Evolutionary conservation across 2,329 filamentous ascomycete genomes (phyloP), one percentile per base, ranked within the genome.

Genomic region (Microdochium nivale): DNA sequence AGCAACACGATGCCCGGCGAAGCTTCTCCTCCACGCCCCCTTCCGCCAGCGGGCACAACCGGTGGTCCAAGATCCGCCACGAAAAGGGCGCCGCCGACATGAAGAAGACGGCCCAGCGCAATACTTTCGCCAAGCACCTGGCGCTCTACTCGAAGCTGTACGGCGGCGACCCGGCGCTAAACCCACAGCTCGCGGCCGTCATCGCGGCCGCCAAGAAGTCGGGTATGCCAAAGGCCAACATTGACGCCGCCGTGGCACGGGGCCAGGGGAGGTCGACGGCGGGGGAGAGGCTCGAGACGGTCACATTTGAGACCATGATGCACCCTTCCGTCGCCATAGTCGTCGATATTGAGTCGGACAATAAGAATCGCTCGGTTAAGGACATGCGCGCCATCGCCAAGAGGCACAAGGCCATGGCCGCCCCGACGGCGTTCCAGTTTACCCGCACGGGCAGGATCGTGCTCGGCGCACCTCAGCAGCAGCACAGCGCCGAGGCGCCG

Each of bases 21-120:
- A 62, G 67, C 33, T 75, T 86, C 54, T 67, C 67, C 51, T 72
- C 72, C 16, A 75, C 72, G 16, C 57, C 74, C 9, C 53, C 60
- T 8, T 62, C 70, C 14, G 69, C 71, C 54, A 84, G 86, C 24
- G 90, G 90, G 14, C 90, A 96, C 71, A 96, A 86, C 69, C 87
- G 90, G 66, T 99, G 94, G 94, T 90, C 90, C 53, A 95, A 94
- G 63, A 97, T 96, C 71, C 88, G 86, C 65, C 94, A 97, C 68
- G 90, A 94, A 68, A 99, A 99, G 70, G 90, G 86, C 49, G 88
- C 86, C 55, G 87, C 85, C 53, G 94, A 99, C 67, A 79, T 78
- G 53, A 84, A 85, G 60, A 96, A 91, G 70, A 89, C 83, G 69
- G 79, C 78, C 44, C 77, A 85, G 59, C 84, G 90, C 27, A 80